Conservation (phyloP, 805 yeast genomes). For the Yamadazyma laniorum region DNA sequence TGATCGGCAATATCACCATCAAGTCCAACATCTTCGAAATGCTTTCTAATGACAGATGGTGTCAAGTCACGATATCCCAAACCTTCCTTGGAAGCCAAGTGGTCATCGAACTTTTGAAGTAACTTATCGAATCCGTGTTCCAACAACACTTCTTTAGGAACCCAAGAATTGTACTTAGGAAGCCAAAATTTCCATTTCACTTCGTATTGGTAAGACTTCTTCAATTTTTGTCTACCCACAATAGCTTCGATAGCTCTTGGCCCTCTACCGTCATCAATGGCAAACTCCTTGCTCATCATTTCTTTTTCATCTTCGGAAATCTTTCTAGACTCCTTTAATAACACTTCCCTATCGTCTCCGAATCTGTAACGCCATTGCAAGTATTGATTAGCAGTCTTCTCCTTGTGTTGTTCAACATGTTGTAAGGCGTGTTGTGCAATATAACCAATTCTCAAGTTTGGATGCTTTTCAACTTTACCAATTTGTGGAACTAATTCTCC, state of each 20-base stretch:
- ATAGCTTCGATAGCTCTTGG: slow-evolving; percentile 87
- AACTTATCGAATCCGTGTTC: slow-evolving; percentile 56
- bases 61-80: slow-evolving; percentile 53
- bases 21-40: slow-evolving; percentile 94
- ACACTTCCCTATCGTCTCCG: slow-evolving; percentile 97
- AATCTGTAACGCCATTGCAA: slow-evolving; percentile 97
- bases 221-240: slow-evolving; percentile 95
- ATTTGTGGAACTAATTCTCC: slow-evolving; percentile 84
- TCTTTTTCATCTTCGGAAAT: slow-evolving; percentile 72
- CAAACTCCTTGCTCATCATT: slow-evolving; percentile 74
- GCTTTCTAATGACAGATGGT: slow-evolving; percentile 92
- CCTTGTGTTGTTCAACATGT: slow-evolving; percentile 96
- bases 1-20: slow-evolving; percentile 99
- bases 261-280: slow-evolving; percentile 83
- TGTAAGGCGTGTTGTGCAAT: slow-evolving; percentile 98
- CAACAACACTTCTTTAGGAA: slow-evolving; percentile 75
- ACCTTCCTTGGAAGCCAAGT: slow-evolving; percentile 50
- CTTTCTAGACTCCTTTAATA: slow-evolving; percentile 89
- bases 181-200: slow-evolving; percentile 84
- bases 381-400: slow-evolving; percentile 96
- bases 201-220: slow-evolving; percentile 96
- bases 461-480: slow-evolving; percentile 96
- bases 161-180: slow-evolving; percentile 93
- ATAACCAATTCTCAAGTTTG: slow-evolving; percentile 95
- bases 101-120: slow-evolving; percentile 46